Evolutionary conservation across 2,329 filamentous ascomycete genomes (phyloP).

Genomic region (Cladosporium phlei): DNA sequence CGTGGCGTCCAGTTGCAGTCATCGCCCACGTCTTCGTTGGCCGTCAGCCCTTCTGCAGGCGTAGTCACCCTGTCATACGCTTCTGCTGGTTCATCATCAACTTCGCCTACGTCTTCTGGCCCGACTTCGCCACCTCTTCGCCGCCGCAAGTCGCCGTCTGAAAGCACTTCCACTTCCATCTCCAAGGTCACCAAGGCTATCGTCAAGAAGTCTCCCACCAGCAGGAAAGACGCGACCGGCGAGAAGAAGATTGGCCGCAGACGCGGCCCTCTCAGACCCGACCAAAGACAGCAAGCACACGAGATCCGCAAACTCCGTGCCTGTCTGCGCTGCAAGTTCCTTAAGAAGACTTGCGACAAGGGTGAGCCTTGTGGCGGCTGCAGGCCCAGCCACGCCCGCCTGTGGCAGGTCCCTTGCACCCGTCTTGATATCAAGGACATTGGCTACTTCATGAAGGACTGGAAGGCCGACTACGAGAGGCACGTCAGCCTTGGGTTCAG

Average conservation of each 20-base stretch:
- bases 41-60: conserved; percentile 25
- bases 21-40: conserved; percentile 26
- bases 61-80: conserved; percentile 20
- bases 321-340: conserved; percentile 92
- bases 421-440: conserved; percentile 99
- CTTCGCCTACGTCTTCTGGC: conserved; percentile 31
- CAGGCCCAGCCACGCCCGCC: conserved; percentile 87
- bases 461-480: conserved; percentile 93
- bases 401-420: conserved; percentile 97
- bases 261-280: conserved; percentile 82
- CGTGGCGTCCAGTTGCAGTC: conserved; percentile 28
- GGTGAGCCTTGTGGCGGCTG: conserved; percentile 93
- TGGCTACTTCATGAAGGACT: conserved; percentile 98
- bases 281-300: conserved; percentile 92
- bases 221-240: conserved; percentile 68
- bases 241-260: conserved; percentile 93
- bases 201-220: conserved; percentile 66
- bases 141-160: conserved; percentile 54
- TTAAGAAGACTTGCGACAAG: conserved; percentile 99
- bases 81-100: conserved; percentile 27
- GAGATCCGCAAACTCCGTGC: conserved; percentile 94
- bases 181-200: conserved; percentile 80
- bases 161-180: conserved; percentile 65
- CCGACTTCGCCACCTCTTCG: conserved; percentile 52
- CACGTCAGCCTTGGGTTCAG: conserved; percentile 83